Percentiles rank a stretch among this genome's conserved stretches.
phyloP scores from a whole-genome alignment of 2,329 filamentous ascomycete genomes.

The Penicillium sp. region DNA sequence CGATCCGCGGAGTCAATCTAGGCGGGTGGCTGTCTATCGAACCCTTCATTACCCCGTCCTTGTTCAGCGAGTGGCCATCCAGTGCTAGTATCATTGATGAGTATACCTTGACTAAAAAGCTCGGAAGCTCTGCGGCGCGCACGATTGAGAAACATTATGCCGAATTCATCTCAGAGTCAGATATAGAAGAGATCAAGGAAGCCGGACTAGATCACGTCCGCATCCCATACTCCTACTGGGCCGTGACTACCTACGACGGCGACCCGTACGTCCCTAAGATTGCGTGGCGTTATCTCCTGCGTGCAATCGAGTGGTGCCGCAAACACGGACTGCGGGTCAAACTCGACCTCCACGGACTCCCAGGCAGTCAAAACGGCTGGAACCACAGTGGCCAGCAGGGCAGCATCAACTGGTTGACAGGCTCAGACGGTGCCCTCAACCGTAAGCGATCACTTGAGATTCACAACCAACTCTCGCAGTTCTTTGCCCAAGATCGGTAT shows the following conservation, averaged over 20 bases:
- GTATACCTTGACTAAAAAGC: conserved; percentile 63
- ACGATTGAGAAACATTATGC: conserved; percentile 87
- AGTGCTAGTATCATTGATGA: conserved; percentile 70
- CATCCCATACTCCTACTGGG: conserved; percentile 94
- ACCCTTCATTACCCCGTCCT: conserved; percentile 87
- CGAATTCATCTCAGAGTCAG: conserved; percentile 72
- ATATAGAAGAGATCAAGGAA: conserved; percentile 72
- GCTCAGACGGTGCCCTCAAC: conserved; percentile 71
- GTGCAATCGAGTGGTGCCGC: conserved; percentile 85
- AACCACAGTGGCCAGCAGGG: conserved; percentile 87
- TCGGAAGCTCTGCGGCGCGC: conserved; percentile 58
- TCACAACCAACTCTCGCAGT: conserved; percentile 75
- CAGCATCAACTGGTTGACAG: conserved; percentile 76
- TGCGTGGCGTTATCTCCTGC: conserved; percentile 85
- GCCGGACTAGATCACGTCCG: conserved; percentile 95
- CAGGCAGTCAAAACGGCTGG: conserved; percentile 94
- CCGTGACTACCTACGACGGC: conserved; percentile 69
- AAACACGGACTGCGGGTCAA: conserved; percentile 89
- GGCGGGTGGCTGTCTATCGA: conserved; percentile 92
- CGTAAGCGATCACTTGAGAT: conserved; percentile 74
- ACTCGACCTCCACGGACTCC: conserved; percentile 81
- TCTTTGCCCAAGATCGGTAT: conserved; percentile 90
- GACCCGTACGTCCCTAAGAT: conserved; percentile 83
- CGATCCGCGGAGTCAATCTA: conserved; percentile 81
- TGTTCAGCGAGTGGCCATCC: conserved; percentile 62